phyloP scores from a whole-genome alignment of 768 basidiomycete genomes.

The Tubosaeta sp. region DNA sequence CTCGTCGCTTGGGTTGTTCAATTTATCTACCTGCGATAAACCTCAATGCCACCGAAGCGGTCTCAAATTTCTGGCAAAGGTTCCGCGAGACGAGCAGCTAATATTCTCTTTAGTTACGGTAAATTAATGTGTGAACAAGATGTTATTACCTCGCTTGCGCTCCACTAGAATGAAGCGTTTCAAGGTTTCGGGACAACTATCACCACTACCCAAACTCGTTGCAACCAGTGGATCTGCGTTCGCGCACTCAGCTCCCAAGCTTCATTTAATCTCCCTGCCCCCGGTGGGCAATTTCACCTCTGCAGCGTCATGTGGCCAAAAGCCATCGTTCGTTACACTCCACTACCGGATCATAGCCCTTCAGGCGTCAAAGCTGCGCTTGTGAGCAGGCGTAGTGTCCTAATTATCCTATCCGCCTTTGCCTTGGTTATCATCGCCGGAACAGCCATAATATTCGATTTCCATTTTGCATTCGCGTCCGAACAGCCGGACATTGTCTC shows the following conservation, averaged over 20 bases:
- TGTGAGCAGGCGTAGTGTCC: not conserved
- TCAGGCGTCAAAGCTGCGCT: slow-evolving; percentile 1
- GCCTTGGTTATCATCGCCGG: slow-evolving; percentile 1
- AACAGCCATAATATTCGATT: slow-evolving; percentile 5
- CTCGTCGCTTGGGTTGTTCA: no score
- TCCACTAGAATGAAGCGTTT: not conserved
- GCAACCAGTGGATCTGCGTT: not conserved
- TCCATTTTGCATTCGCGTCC: slow-evolving; percentile 6
- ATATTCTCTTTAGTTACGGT: no score
- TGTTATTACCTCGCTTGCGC: not conserved
- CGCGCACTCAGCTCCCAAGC: not conserved
- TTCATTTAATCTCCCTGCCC: not conserved
- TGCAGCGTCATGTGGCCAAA: slow-evolving; percentile 14
- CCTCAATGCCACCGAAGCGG: no score
- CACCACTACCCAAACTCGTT: not conserved
- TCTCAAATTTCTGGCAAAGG: no score
- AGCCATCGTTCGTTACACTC: slow-evolving; percentile 6
- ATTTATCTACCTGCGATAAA: no score
- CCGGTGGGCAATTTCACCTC: not conserved
- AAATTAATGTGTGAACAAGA: no score
- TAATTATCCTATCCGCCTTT: slow-evolving; percentile 4
- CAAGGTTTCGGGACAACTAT: not conserved
- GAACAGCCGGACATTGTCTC: slow-evolving; percentile 3
- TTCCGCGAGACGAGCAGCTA: no score
- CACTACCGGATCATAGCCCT: slow-evolving; percentile 2